These are phyloP conservation scores for Phytophthora macrochlamydospora DNA, from an alignment of 352 stramenopile genomes.

Conservation along the genomic window DNA sequence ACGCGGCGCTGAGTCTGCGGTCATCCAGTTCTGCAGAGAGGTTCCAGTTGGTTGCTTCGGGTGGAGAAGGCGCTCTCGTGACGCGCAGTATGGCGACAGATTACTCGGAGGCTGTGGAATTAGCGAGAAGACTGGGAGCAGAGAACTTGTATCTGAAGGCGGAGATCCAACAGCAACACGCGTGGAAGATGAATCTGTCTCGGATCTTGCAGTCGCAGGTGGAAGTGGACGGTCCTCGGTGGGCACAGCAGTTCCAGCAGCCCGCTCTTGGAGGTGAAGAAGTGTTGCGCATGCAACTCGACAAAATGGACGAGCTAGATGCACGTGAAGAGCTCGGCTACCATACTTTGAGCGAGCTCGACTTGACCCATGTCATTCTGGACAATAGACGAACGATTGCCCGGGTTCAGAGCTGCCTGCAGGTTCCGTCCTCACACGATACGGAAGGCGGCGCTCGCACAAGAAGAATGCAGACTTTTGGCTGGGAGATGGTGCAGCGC, in stretches of 20 bases:
- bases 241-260: constrained; percentile 25
- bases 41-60: not conserved
- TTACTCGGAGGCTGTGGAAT: constrained; percentile 31
- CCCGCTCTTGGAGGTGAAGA: constrained; percentile 7
- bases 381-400: constrained; percentile 33
- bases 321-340: constrained; percentile 39
- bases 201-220: constrained; percentile 30
- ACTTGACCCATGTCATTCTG: constrained; percentile 37
- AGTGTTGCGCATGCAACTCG: constrained; percentile 16
- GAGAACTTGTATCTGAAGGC: constrained; percentile 50
- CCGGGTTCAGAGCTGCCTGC: constrained; percentile 22
- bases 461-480: constrained; percentile 28
- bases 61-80: not conserved
- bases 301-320: constrained; percentile 28
- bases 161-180: constrained; percentile 36
- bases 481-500: constrained; percentile 41
- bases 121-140: constrained; percentile 31
- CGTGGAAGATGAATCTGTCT: constrained; percentile 38
- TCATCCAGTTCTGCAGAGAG: not conserved
- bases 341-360: constrained; percentile 28
- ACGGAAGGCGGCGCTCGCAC: constrained; percentile 17
- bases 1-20: constrained; percentile 33
- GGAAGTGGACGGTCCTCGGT: constrained; percentile 18
- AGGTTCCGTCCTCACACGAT: constrained; percentile 26
- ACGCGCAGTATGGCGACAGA: not conserved